phyloP scores from a whole-genome alignment of 371 early-diverging fungal genomes.

The Mucor lusitanicus region DNA sequence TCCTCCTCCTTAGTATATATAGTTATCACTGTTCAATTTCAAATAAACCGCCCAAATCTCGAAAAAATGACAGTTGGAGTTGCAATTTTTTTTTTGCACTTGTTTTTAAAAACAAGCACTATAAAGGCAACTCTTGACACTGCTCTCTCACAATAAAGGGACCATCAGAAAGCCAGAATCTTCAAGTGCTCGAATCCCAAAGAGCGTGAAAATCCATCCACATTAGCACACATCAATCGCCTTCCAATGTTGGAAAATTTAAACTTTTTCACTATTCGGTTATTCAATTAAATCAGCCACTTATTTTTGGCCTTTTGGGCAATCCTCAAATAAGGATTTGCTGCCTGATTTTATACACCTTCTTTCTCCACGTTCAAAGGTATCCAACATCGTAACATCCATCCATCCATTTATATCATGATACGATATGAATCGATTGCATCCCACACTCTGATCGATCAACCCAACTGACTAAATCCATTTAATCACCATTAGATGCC shows the following conservation, averaged over 20 bases:
- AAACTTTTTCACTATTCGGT: slow-evolving; percentile 2
- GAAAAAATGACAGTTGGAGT: too few species aligned
- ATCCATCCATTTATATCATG: slow-evolving; percentile 7
- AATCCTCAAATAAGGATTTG: slow-evolving; percentile 1
- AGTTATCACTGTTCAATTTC: too few species aligned
- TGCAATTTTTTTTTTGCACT: too few species aligned
- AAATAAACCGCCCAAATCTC: too few species aligned
- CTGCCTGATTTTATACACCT: slow-evolving; percentile 7
- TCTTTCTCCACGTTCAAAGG: slow-evolving; percentile 36
- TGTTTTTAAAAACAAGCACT: too few species aligned
- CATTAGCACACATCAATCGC: background rate
- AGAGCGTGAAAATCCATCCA: background rate
- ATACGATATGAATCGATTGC: slow-evolving; percentile 1
- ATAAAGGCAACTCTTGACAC: too few species aligned
- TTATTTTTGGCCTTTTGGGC: background rate
- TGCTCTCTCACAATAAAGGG: background rate
- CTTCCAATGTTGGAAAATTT: background rate
- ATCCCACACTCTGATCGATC: slow-evolving; percentile 12
- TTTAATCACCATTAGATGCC: slow-evolving; percentile 55
- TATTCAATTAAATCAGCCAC: slow-evolving; percentile 3
- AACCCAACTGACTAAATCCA: too few species aligned
- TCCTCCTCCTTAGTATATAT: too few species aligned
- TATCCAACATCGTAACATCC: slow-evolving; percentile 14
- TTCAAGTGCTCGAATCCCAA: too few species aligned
- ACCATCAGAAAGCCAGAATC: background rate